Evolutionary conservation across 176 grass and related monocot species (phyloP).

Genomic region (Oryza glumipatula): DNA sequence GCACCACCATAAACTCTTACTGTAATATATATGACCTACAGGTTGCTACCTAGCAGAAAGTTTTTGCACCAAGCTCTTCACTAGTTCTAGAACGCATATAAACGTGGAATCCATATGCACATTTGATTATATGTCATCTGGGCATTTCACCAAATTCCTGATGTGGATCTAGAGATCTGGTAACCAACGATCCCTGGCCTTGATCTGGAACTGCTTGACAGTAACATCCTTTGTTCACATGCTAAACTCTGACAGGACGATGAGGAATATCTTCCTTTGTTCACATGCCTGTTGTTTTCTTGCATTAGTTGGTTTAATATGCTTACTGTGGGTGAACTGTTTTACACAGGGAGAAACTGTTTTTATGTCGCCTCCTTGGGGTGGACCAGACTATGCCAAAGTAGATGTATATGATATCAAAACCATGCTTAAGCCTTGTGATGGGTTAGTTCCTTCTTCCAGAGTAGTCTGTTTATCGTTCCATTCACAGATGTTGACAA

Average conservation of each 20-base stretch:
- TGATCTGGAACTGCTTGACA: not conserved
- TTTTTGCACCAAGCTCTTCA: not conserved
- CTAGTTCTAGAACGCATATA: not conserved
- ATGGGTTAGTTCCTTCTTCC: conserved; percentile 65
- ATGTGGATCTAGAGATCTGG: not conserved
- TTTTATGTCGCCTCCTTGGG: conserved; percentile 98
- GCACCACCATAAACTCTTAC: not conserved
- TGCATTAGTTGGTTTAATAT: conserved; percentile 32
- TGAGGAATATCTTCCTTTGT: not conserved
- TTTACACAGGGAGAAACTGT: conserved; percentile 69
- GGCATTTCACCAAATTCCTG: not conserved
- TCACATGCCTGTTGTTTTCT: not conserved
- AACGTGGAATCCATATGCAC: not conserved
- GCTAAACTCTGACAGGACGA: not conserved
- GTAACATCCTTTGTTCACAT: conserved; percentile 27
- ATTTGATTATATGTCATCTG: not conserved
- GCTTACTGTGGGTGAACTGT: not conserved
- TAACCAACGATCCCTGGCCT: not conserved
- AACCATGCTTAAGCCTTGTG: conserved; percentile 88
- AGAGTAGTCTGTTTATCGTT: conserved; percentile 23
- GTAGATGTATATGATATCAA: conserved; percentile 78
- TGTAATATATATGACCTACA: not conserved
- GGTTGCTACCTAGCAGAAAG: not conserved
- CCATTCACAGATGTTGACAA: conserved; percentile 11
- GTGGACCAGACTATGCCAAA: conserved; percentile 88